Evolutionary conservation across 352 stramenopile species (phyloP), one percentile per base, ranked within the genome.

Genomic region (Phytophthora crassamura): DNA sequence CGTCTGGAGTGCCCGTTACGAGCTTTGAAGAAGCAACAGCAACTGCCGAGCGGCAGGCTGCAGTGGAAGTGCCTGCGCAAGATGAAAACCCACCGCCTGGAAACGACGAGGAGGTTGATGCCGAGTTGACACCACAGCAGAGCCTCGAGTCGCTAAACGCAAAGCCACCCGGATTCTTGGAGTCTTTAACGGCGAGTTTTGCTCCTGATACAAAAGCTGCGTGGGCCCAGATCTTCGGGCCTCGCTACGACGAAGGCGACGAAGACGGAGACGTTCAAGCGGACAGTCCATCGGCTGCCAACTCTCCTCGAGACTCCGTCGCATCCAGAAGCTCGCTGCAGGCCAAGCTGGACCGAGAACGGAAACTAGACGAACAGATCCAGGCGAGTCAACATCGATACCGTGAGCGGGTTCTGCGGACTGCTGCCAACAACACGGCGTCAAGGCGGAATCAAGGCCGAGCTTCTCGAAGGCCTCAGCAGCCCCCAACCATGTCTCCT

Each of bases 171-270:
- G 36, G 50, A n/a, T 75, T 67, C 40, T 46, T 79, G 5, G 59
- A 73, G 4, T 77, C 73, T 0, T 42, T 78, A 7, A 74, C 71
- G 0, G 77, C 72, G 0, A 35, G 71, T 1, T 80, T 89, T 46
- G 49, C 69, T 15, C 54, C 67, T 6, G 69, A 77, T 47, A 82
- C 78, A 1, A 81, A 73, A 25, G 60, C 55, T 2, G 76, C 74
- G 4, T 89, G 80, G 80, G 55, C 67, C 0, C 67, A 82, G 36
- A 77, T 91, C 22, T 91, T 91, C 58, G 78, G 79, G 0, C 75
- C 78, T 32, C 72, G 74, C 5, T 90, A 83, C 47, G 82, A 88
- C 53, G 72, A 88, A 14, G 67, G 71, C 1, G 52, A 67, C 4
- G 50, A 63, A 34, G 46, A 48, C 25, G 34, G 32, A 16, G 25